These are phyloP conservation scores for Polygonum maritimum DNA, from an alignment of 148 eudicot genomes.

Conservation along the genomic window DNA sequence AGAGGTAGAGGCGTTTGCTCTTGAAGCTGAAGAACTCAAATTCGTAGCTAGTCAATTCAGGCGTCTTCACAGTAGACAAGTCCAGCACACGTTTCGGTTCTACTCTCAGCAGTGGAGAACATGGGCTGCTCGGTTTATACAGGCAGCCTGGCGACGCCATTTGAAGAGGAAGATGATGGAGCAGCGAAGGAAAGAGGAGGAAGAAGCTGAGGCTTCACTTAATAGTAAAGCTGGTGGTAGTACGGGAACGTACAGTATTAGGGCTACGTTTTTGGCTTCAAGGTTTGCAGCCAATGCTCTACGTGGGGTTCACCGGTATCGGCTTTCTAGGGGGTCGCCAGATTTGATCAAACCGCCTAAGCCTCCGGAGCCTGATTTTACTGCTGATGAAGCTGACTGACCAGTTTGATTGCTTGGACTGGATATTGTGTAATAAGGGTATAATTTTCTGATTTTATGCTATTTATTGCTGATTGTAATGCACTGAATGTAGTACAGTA, in stretches of 20 bases:
- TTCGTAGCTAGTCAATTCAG: slow-evolving; percentile 89
- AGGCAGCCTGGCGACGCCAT: slow-evolving; percentile 83
- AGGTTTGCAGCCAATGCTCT: slow-evolving; percentile 77
- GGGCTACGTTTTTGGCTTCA: slow-evolving; percentile 58
- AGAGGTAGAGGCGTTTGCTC: slow-evolving; percentile 87
- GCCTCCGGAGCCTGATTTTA: slow-evolving; percentile 90
- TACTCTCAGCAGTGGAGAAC: slow-evolving; percentile 96
- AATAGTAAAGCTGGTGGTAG: slow-evolving; percentile 27
- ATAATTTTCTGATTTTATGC: background rate
- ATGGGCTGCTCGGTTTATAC: slow-evolving; percentile 89
- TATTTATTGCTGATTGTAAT: background rate
- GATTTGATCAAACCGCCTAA: slow-evolving; percentile 63
- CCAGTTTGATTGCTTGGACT: background rate
- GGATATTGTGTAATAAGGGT: background rate
- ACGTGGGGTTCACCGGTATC: slow-evolving; percentile 66
- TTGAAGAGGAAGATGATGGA: slow-evolving; percentile 52
- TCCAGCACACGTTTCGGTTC: slow-evolving; percentile 83
- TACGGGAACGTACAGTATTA: slow-evolving; percentile 43
- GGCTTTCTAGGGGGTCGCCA: slow-evolving; percentile 39
- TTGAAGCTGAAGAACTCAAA: slow-evolving; percentile 79
- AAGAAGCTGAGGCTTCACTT: slow-evolving; percentile 12
- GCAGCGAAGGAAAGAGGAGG: slow-evolving; percentile 44
- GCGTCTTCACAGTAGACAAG: slow-evolving; percentile 89
- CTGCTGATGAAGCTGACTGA: slow-evolving; percentile 40
- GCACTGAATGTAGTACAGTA: background rate